Conservation (phyloP, 1,284 basidiomycete genomes). For the Heterobasidion irregulare region DNA sequence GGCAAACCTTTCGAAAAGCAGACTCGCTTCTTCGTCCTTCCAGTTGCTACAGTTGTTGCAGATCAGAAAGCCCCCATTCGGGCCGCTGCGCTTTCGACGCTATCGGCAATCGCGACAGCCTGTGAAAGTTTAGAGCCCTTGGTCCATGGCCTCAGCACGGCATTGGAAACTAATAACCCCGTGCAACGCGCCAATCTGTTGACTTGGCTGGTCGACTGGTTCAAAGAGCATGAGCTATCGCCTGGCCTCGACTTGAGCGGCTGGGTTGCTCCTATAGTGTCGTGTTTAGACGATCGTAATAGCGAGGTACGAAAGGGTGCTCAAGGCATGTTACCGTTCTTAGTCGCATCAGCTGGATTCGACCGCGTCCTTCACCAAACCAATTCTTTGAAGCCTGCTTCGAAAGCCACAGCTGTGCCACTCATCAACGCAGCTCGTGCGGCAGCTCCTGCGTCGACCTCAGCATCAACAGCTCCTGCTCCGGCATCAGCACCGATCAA, state of each 20-base stretch:
- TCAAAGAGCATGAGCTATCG: constrained; percentile 55
- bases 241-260: constrained; percentile 65
- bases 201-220: constrained; percentile 80
- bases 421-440: constrained; percentile 77
- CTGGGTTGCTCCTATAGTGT: constrained; percentile 67
- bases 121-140: constrained; percentile 82
- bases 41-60: constrained; percentile 80
- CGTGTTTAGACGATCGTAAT: constrained; percentile 87
- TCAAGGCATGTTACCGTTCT: constrained; percentile 70
- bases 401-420: constrained; percentile 77
- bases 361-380: constrained; percentile 86
- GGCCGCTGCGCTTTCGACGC: constrained; percentile 66
- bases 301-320: constrained; percentile 91
- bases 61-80: constrained; percentile 93
- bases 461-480: constrained; percentile 21
- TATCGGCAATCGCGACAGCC: constrained; percentile 81
- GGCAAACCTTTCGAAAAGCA: constrained; percentile 93
- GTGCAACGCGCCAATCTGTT: constrained; percentile 80
- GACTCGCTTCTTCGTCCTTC: constrained; percentile 65
- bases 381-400: constrained; percentile 86
- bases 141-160: constrained; percentile 70
- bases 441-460: constrained; percentile 14
- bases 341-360: constrained; percentile 77
- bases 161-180: constrained; percentile 85
- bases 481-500: constrained; percentile 11